Evolutionary conservation across 768 basidiomycete genomes (phyloP).

Genomic region (Boletus subcaerulescens): DNA sequence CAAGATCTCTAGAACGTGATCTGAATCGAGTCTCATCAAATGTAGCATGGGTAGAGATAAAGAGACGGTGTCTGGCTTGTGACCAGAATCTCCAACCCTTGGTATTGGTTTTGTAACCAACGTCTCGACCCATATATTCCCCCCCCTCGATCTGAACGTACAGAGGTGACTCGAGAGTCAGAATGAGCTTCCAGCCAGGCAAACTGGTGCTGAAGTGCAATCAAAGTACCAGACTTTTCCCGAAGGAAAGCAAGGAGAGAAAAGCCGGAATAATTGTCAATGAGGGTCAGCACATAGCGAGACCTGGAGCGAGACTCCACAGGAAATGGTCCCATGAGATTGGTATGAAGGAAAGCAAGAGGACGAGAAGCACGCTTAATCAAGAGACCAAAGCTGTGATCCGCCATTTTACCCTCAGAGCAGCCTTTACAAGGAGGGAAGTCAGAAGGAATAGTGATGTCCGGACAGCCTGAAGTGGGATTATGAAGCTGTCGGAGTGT

Average conservation of each 20-base stretch:
- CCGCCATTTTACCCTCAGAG: no score
- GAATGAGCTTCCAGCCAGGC: fast-evolving
- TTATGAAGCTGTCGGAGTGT: background rate
- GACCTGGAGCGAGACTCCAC: background rate
- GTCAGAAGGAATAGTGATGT: no score
- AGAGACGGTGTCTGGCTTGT: no score
- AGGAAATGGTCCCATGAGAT: background rate
- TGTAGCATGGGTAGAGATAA: no score
- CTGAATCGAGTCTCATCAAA: no score
- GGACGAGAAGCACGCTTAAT: no score
- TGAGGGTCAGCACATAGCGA: background rate
- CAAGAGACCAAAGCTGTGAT: background rate
- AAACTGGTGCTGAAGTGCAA: background rate
- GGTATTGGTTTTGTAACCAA: background rate
- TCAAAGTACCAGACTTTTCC: background rate
- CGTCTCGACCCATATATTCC: background rate
- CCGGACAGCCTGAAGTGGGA: background rate
- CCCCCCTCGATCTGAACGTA: background rate
- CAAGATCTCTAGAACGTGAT: no score
- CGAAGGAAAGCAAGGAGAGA: background rate
- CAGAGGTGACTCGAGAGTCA: background rate
- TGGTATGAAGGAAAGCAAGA: background rate
- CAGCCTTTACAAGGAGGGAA: no score
- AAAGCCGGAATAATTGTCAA: background rate
- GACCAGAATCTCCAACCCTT: background rate